A percentile compares a stretch with the other conserved stretches of the same genome.
Conservation (phyloP, 768 basidiomycete genomes). For the Psilocybe subaeruginosa region DNA sequence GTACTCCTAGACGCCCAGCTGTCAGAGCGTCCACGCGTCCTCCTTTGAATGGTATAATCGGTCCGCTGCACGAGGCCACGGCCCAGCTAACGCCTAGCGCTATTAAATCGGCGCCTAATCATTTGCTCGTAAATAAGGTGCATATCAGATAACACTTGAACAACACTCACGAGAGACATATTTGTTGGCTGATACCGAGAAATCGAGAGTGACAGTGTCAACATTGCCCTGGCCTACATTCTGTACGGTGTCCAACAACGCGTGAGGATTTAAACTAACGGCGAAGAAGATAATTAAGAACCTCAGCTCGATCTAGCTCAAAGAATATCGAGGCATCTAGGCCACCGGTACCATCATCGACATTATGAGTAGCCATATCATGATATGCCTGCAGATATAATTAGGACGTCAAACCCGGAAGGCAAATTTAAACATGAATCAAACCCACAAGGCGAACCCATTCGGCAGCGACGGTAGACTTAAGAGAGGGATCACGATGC, state of each 20-base stretch:
- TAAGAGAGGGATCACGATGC: slow-evolving; percentile 16
- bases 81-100: slow-evolving; percentile 40
- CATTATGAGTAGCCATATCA: slow-evolving; percentile 42
- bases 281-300: slow-evolving; percentile 13
- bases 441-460: slow-evolving; percentile 41
- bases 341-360: slow-evolving; percentile 39
- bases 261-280: not conserved
- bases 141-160: not conserved
- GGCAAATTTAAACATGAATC: not conserved
- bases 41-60: slow-evolving; percentile 41
- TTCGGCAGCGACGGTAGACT: slow-evolving; percentile 38
- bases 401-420: not conserved
- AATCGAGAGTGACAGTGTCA: slow-evolving; percentile 34
- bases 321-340: slow-evolving; percentile 44
- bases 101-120: slow-evolving; percentile 44
- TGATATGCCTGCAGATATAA: slow-evolving; percentile 37
- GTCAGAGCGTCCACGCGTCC: slow-evolving; percentile 43
- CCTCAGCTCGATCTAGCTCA: slow-evolving; percentile 39
- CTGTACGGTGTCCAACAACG: slow-evolving; percentile 20
- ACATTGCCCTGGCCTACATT: slow-evolving; percentile 44
- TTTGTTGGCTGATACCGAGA: slow-evolving; percentile 37
- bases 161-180: slow-evolving; percentile 40
- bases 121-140: not conserved
- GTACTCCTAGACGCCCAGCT: slow-evolving; percentile 42
- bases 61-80: slow-evolving; percentile 46